A percentile compares a stretch with the other conserved stretches of the same genome.
phyloP scores from a whole-genome alignment of 208 protist species.

The Wallacemonas sp. region DNA sequence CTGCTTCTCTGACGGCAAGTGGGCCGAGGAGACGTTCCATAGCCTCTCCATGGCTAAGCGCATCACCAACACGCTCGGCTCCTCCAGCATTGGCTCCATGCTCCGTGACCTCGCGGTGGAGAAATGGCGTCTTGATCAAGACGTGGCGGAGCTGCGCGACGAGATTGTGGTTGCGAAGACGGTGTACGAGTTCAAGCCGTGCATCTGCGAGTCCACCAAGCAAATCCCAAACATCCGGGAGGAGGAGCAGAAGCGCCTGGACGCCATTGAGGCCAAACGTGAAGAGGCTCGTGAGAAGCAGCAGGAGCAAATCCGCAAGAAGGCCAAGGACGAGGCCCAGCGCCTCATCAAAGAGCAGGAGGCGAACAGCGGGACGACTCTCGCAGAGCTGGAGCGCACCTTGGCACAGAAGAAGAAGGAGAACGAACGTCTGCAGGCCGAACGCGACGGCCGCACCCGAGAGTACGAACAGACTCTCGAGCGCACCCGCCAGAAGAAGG shows the following conservation, averaged over 20 bases:
- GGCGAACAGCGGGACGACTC: conserved; percentile 64
- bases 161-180: conserved; percentile 80
- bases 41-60: conserved; percentile 79
- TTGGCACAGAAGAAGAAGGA: conserved; percentile 80
- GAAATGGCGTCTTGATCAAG: conserved; percentile 91
- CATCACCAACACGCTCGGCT: conserved; percentile 79
- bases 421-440: conserved; percentile 68
- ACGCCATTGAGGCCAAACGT: conserved; percentile 71
- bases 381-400: conserved; percentile 71
- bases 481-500: conserved; percentile 87
- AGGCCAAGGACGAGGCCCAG: conserved; percentile 71
- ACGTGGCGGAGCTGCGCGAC: conserved; percentile 86
- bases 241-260: conserved; percentile 83
- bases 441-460: conserved; percentile 66
- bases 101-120: conserved; percentile 87
- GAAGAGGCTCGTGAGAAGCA: conserved; percentile 78
- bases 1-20: conserved; percentile 72
- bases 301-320: conserved; percentile 55
- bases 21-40: conserved; percentile 90
- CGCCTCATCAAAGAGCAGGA: conserved; percentile 81
- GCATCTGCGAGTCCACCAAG: conserved; percentile 84
- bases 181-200: conserved; percentile 91
- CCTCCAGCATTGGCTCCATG: conserved; percentile 76
- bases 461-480: conserved; percentile 90
- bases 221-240: conserved; percentile 84